A percentile compares a stretch with the other conserved stretches of the same genome.
Evolutionary conservation across 2,329 filamentous ascomycete species (phyloP).

Genomic region (Xylariaceae sp.): DNA sequence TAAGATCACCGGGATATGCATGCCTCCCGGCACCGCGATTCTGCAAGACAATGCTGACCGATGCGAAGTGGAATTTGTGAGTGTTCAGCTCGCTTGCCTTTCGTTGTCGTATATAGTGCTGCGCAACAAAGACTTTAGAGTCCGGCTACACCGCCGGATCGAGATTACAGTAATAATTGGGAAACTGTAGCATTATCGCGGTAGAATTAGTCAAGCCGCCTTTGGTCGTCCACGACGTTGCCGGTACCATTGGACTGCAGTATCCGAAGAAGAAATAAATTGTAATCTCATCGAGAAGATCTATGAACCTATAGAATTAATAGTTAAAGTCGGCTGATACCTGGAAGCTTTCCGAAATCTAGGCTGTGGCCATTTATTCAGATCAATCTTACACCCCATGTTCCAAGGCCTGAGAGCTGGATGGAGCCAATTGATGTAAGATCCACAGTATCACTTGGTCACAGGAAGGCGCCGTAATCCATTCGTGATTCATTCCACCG

Average conservation of each 20-base stretch:
- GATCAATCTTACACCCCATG: too few species aligned
- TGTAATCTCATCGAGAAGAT: too few species aligned
- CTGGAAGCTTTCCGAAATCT: too few species aligned
- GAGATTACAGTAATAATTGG: conserved; percentile 5
- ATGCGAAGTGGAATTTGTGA: conserved; percentile 15
- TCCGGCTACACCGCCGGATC: conserved; percentile 6
- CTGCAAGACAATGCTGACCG: conserved; percentile 7
- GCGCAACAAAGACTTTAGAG: conserved; percentile 9
- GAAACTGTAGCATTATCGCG: conserved; percentile 3
- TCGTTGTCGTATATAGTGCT: conserved; percentile 11
- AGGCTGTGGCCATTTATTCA: too few species aligned
- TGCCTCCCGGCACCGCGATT: conserved; percentile 9
- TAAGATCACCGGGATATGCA: conserved; percentile 12
- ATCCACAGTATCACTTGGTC: too few species aligned
- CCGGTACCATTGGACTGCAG: conserved; percentile 5
- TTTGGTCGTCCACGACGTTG: conserved; percentile 1
- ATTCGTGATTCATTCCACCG: too few species aligned
- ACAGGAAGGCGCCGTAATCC: too few species aligned
- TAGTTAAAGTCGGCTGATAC: too few species aligned
- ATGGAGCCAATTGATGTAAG: too few species aligned
- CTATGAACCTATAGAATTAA: too few species aligned
- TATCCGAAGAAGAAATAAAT: too few species aligned
- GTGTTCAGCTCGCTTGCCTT: not conserved
- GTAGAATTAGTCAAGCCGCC: conserved; percentile 1
- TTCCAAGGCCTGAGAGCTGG: too few species aligned